Base-by-base conservation (phyloP, 1,284 basidiomycete genomes). In the Cutaneotrichosporon cavernicola region DNA sequence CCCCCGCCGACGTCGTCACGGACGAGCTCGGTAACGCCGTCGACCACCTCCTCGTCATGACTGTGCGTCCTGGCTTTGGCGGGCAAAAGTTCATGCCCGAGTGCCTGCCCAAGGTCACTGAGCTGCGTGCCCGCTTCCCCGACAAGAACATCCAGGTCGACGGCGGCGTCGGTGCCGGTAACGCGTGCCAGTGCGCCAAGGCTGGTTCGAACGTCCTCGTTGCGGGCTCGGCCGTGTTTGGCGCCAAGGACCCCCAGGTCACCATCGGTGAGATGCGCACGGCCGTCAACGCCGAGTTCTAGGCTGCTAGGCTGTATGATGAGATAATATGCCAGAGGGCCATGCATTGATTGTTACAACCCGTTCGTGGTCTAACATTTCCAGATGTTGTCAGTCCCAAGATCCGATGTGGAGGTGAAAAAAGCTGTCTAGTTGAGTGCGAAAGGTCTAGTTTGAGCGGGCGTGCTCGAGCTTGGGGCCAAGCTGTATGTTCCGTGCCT, bases 141-240 rank as follows among this genome's bases (percentile, higher is more conserved):
- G 91, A 91, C 78, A 74, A 78, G 78, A 91, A 99, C 76, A 97
- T 99, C 69, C 88, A 99, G 81, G 97, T 99, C 60, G 97, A 99
- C 80, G 97, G 97, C 46, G 97, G 97, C 46, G 91, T 99, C 18
- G 90, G 92, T 6, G 91, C 92, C 8, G 90, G 90, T 72, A 99
- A 94, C 11, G 88, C 97, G 66, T 90, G 87, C 73, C 84, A 86
- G 61, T 99, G 97, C 74, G 95, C 96, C 2, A 83, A 92, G 67
- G 96, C 96, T 53, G 92, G 93, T 47, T 92, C 93, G 77, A 99
- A 99, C 76, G 94, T 99, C 68, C 93, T 99, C 69, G 97, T 99
- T 14, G 96, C 97, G 10, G 97, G 97, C 21, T 98, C 94, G 9
- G 95, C 97, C 14, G 90, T 99, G 71, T 99, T 99, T 76, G 88